Conservation (phyloP, 768 basidiomycete genomes). For the Albatrellus ellisii region DNA sequence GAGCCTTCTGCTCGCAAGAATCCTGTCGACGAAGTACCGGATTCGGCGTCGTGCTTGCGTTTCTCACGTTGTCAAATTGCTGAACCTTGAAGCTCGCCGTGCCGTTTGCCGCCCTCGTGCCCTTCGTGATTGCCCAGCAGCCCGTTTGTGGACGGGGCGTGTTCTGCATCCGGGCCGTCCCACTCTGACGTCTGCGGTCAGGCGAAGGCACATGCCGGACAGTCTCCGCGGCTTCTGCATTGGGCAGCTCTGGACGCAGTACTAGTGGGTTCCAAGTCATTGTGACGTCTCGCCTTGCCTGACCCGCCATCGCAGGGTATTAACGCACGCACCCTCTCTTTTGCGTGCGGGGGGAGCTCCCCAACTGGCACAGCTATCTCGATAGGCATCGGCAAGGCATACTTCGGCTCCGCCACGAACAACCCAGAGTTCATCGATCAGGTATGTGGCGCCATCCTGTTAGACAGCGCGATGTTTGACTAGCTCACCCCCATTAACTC, state of each 20-base stretch:
- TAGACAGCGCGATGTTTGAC: constrained; percentile 25
- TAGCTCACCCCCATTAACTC: constrained; percentile 32
- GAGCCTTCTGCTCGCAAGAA: too few relatives aligned
- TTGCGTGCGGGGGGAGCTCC: not conserved
- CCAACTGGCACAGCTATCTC: constrained; percentile 17
- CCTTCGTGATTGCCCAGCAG: constrained; percentile 9
- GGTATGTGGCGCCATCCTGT: constrained; percentile 25
- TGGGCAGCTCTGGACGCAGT: too few relatives aligned
- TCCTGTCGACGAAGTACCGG: too few relatives aligned
- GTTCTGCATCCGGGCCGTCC: not conserved
- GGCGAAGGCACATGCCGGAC: constrained; percentile 26
- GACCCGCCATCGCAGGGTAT: not conserved
- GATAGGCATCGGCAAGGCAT: constrained; percentile 27
- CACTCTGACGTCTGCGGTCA: not conserved
- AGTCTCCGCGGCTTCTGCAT: constrained; percentile 25
- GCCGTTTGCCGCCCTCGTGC: constrained; percentile 6
- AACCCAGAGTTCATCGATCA: constrained; percentile 30
- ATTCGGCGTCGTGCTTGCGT: too few relatives aligned
- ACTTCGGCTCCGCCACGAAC: constrained; percentile 37
- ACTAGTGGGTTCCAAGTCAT: too few relatives aligned
- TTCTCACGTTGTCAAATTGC: too few relatives aligned
- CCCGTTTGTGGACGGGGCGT: constrained; percentile 13
- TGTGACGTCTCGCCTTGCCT: not conserved
- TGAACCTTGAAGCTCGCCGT: constrained; percentile 1
- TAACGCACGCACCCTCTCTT: not conserved